Base-by-base conservation (phyloP, 306 rosid species). In the peach (Prunus persica) region DNA sequence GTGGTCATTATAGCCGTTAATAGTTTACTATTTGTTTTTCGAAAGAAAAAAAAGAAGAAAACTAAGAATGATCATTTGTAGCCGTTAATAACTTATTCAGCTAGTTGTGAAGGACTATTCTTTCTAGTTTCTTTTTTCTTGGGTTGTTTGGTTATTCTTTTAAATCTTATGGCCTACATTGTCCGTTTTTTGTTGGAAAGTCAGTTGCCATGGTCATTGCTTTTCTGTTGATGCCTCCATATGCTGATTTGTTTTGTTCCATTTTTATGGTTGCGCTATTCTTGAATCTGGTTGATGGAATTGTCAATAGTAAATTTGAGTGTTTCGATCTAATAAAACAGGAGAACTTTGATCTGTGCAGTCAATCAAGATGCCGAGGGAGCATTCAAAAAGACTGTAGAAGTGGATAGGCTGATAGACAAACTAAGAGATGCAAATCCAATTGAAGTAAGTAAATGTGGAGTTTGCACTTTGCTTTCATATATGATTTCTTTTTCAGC, bases 291-390 rank as follows among this genome's bases (percentile, higher is more conserved):
- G 68, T 75, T 79, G 56, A 72, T 75, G 76, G 80, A 74, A 67
- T 78, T 75, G 30, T 80, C 67, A 58, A 81, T 77, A 71, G 87
- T 91, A 82, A 90, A 89, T 38, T 86, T 78, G 88, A 81, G 60
- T 84, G 71, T 90, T 91, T 88, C 88, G 80, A 84, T 91, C 87
- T 90, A 93, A 91, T 87, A 76, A 88, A 84, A 82, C 98, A 91
- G 96, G 97, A 87, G 87, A 91, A 91, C 82, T 94, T 94, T 94
- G 84, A 89, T 91, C 80, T 89, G 88, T 91, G 97, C 92, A 90
- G 97, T 84, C 87, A 87, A 83, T 85, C 93, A 89, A 82, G 97
- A 87, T 68, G 87, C 97, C 2, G 96, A 94, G 79, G 97, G 86
- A 72, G 91, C 98, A 78, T 91, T 94, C 81, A 94, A 87, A 81